Evolutionary conservation across 768 basidiomycete genomes (phyloP).

Genomic region (Megacollybia marginata): DNA sequence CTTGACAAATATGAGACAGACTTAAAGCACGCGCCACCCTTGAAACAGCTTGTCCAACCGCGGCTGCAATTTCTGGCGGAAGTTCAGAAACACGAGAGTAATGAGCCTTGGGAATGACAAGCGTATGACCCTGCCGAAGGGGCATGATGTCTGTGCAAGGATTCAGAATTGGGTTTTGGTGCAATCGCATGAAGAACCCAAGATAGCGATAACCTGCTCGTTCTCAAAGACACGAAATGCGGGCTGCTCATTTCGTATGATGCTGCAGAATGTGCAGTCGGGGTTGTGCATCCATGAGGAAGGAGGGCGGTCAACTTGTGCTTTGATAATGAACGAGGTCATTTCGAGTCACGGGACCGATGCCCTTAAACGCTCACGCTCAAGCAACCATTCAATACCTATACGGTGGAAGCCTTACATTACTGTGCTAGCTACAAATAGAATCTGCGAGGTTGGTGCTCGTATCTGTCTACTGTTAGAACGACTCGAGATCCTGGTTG

Average conservation of each 20-base stretch:
- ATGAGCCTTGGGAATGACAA: constrained; percentile 66
- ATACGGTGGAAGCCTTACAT: too few species aligned
- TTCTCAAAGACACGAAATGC: constrained; percentile 52
- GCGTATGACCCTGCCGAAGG: constrained; percentile 56
- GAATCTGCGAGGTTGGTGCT: too few species aligned
- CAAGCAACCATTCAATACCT: too few species aligned
- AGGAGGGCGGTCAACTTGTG: constrained; percentile 41
- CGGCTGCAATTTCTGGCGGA: constrained; percentile 49
- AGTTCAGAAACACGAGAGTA: constrained; percentile 58
- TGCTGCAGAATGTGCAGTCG: constrained; percentile 59
- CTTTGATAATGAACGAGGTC: constrained; percentile 71
- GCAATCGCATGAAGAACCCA: constrained; percentile 33
- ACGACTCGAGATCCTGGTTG: too few species aligned
- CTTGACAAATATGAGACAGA: constrained; percentile 6
- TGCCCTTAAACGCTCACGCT: too few species aligned
- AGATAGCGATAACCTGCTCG: constrained; percentile 55
- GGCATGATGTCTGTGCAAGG: constrained; percentile 53
- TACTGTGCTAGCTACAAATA: too few species aligned
- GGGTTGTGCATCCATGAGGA: constrained; percentile 43
- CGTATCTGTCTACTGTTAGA: too few species aligned
- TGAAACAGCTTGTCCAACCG: constrained; percentile 50
- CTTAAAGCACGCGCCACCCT: constrained; percentile 58
- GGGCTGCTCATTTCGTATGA: constrained; percentile 41
- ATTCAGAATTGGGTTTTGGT: background rate
- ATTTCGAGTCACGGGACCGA: constrained; percentile 23